Evolutionary conservation across 805 yeast species (phyloP), one percentile per base, ranked within the genome.

Genomic region (Pichia deserticola): DNA sequence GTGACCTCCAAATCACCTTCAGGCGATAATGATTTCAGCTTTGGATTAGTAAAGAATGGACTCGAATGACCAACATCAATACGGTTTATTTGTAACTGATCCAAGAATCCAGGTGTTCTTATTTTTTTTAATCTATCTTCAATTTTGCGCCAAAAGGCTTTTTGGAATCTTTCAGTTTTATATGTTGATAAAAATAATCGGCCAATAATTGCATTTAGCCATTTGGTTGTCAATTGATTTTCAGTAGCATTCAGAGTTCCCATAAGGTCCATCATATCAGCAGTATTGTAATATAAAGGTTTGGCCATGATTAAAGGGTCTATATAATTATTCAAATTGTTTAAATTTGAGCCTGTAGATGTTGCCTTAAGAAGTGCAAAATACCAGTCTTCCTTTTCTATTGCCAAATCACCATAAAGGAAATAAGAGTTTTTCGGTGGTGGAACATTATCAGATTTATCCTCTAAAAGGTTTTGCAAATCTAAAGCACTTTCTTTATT

Each of bases 381-480:
- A 63, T 92, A 93, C 86, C 97, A 83, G 63, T 92, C 96, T 65
- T 93, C 99, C 60, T 92, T 92, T 43, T 84, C 89, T 49, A 76
- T 76, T 56, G 89, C 88, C 44, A 81, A 75, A 57, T 89, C 95
- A 41, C 84, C 77, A 64, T 89, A 87, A 4, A 92, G 65, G 63
- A 77, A 92, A 58, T 78, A 77, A 1, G 72, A 60, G 6, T 60
- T 61, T 39, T 60, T 63, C 25, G 77, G 75, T 5, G 73, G 67
- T 1, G 35, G 25, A 0, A 59, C 71, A 53, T 59, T 67, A 3
- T 48, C 38, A 28, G 48, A n/a, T 36, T 43, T 43, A 5, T 54
- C 53, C 11, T 51, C 52, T 27, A 43, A 28, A 9, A 47, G 39
- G 8, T 55, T 68, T 55, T 73, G 65, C 9, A 44, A 25, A 6